These are phyloP conservation scores for Xylaria intraflava DNA, from an alignment of 495 filamentous ascomycete species.

Conservation along the genomic window DNA sequence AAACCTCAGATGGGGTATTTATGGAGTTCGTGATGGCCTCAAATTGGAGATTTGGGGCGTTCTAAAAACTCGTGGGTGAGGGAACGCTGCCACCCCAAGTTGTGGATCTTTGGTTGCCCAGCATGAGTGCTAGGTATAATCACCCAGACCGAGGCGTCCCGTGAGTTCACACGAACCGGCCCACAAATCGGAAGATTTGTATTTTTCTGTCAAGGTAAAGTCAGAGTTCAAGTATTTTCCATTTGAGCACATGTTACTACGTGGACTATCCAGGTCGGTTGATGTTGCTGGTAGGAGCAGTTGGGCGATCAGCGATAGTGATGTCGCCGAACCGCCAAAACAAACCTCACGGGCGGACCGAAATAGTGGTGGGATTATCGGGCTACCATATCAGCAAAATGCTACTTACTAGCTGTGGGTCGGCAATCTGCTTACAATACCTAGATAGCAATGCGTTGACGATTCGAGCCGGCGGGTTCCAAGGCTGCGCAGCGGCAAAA, in stretches of 20 bases:
- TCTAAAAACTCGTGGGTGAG: neutral
- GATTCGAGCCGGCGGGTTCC: neutral
- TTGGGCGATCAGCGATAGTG: neutral
- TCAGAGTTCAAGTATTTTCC: neutral
- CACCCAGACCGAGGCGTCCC: neutral
- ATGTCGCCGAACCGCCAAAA: neutral
- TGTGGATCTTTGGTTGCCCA: conserved; percentile 2
- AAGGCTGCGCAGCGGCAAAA: neutral
- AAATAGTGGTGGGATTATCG: neutral
- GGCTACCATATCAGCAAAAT: neutral
- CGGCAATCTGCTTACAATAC: neutral
- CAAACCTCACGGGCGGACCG: neutral
- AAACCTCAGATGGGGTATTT: neutral
- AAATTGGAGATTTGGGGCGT: conserved; percentile 6
- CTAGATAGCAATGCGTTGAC: neutral
- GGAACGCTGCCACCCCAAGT: neutral
- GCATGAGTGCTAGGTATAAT: neutral
- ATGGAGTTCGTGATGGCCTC: conserved; percentile 3
- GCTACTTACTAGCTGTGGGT: neutral
- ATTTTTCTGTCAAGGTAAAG: neutral
- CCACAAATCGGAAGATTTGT: neutral
- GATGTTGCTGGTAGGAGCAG: neutral
- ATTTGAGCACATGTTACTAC: neutral
- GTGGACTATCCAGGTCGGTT: neutral
- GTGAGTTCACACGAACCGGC: neutral